These are phyloP conservation scores for Filobasidium floriforme DNA, from an alignment of 768 basidiomycete genomes.

Conservation along the genomic window DNA sequence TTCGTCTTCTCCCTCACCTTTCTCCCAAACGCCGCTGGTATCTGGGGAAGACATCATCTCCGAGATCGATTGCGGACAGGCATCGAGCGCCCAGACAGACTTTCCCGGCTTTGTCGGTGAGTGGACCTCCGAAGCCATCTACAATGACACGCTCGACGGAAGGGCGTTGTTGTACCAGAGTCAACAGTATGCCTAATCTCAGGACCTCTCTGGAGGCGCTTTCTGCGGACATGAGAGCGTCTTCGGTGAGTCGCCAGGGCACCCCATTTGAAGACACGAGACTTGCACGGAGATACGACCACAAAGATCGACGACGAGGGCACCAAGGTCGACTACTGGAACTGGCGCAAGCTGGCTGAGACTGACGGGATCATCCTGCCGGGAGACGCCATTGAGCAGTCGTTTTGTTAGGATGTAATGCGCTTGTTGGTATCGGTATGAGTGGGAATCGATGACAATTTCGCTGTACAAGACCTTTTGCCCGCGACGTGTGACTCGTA, in stretches of 20 bases:
- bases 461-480: no score
- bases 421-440: no score
- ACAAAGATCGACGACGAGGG: slow-evolving; percentile 6
- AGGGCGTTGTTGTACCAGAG: slow-evolving; percentile 9
- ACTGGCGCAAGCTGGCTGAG: not conserved
- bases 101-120: slow-evolving; percentile 19
- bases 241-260: not conserved
- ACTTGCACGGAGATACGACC: not conserved
- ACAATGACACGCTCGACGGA: slow-evolving; percentile 12
- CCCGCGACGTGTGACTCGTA: no score
- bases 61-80: slow-evolving; percentile 14
- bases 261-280: not conserved
- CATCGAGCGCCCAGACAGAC: not conserved
- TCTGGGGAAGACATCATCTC: not conserved
- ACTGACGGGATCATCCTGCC: not conserved
- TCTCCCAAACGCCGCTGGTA: no score
- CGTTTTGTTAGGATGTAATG: no score
- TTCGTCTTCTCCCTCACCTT: no score
- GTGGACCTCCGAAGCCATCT: not conserved
- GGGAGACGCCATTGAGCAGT: not conserved
- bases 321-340: slow-evolving; percentile 11
- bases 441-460: no score
- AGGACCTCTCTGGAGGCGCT: slow-evolving; percentile 7
- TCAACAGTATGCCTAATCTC: slow-evolving; percentile 1
- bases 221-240: slow-evolving; percentile 16